Percentiles rank a stretch among this genome's conserved stretches.
These are phyloP conservation scores for Candida tibetensis DNA, from an alignment of 805 yeast genomes.

Conservation along the genomic window DNA sequence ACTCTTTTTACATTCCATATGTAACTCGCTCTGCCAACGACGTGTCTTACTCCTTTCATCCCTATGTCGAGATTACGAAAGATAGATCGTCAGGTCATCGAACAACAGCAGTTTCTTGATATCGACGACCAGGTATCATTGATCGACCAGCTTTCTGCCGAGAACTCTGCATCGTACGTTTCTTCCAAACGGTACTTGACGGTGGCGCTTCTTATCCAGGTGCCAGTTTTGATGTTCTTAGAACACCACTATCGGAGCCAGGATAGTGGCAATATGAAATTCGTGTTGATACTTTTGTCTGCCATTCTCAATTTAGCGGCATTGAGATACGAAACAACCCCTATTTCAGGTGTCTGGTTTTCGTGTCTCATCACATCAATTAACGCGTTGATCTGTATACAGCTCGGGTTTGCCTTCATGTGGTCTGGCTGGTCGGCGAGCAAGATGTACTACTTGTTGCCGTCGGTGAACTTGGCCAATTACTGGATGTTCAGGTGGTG, in stretches of 20 bases:
- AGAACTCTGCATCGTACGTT: constrained; percentile 13
- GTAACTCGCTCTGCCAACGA: too few relatives aligned
- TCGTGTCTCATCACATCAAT: constrained; percentile 2
- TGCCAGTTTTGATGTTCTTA: constrained; percentile 16
- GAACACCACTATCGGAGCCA: constrained; percentile 4
- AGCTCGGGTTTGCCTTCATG: constrained; percentile 8
- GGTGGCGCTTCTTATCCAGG: constrained; percentile 13
- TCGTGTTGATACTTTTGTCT: constrained; percentile 8
- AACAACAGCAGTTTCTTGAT: constrained; percentile 14
- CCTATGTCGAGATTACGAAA: constrained; percentile 21
- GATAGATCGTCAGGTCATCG: constrained; percentile 20
- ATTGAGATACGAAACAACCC: constrained; percentile 4
- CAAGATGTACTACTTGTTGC: constrained; percentile 15
- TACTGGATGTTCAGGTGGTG: constrained; percentile 15
- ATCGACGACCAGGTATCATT: constrained; percentile 23
- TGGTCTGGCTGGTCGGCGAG: constrained; percentile 1
- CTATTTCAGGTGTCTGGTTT: neutral
- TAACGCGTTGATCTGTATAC: constrained; percentile 14
- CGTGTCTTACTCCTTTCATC: neutral
- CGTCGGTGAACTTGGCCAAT: constrained; percentile 15
- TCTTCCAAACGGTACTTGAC: constrained; percentile 9
- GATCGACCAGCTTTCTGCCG: constrained; percentile 12
- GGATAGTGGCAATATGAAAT: constrained; percentile 1
- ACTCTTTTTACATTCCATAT: too few relatives aligned
- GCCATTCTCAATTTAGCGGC: constrained; percentile 5